Evolutionary conservation across 768 basidiomycete genomes (phyloP).

Genomic region (Tulasnella calospora): DNA sequence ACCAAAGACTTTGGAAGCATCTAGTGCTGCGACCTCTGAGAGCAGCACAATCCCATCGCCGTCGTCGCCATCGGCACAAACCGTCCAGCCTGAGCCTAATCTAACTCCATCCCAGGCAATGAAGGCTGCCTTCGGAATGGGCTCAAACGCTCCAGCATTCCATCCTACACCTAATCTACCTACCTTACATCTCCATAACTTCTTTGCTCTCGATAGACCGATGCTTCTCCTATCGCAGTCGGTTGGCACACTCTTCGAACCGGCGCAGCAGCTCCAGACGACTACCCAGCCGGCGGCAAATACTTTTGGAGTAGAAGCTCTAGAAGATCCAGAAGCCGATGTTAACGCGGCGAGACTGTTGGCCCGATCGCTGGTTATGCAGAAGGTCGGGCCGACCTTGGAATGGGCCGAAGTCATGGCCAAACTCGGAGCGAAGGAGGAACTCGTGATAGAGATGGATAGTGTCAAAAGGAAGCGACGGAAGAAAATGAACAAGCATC

Average conservation of each 20-base stretch:
- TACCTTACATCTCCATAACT: conserved; percentile 71
- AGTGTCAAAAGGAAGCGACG: conserved; percentile 78
- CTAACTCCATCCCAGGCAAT: conserved; percentile 6
- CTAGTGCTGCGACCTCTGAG: not conserved
- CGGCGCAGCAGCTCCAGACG: conserved; percentile 25
- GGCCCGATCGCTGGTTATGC: conserved; percentile 67
- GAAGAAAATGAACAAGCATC: conserved; percentile 98
- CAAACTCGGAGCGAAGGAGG: conserved; percentile 54
- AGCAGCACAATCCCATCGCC: not conserved
- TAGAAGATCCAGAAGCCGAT: conserved; percentile 54
- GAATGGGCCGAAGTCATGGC: conserved; percentile 67
- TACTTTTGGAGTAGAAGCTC: conserved; percentile 26
- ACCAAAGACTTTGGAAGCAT: not conserved
- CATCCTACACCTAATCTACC: conserved; percentile 53
- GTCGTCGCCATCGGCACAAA: not conserved
- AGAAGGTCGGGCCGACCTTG: conserved; percentile 53
- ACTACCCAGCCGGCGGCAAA: conserved; percentile 31
- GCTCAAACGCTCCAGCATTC: conserved; percentile 20
- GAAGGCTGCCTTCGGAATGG: not conserved
- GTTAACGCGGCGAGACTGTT: conserved; percentile 76
- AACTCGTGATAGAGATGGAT: conserved; percentile 61
- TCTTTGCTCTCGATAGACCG: conserved; percentile 78
- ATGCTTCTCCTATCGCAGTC: conserved; percentile 65
- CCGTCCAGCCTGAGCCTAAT: not conserved
- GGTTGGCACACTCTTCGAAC: conserved; percentile 50